Base-by-base conservation (phyloP, 1,284 basidiomycete genomes). In the Sphaerobolus stellatus region DNA sequence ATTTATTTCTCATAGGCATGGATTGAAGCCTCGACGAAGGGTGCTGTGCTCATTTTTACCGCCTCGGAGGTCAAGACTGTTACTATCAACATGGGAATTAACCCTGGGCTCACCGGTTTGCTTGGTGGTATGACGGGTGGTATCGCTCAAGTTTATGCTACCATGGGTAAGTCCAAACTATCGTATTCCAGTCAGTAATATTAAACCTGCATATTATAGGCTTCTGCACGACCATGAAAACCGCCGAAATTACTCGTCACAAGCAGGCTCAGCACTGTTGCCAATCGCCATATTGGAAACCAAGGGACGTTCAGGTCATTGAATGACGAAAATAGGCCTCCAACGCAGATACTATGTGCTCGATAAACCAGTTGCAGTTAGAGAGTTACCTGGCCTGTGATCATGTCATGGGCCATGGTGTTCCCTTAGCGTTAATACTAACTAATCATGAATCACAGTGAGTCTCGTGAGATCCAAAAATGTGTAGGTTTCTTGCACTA, bases 21-120 rank as follows among this genome's bases (percentile, higher is more conserved):
- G 97, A 98, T 99, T 67, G 97, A 99, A 72, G 97, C 96, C 1
- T 98, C 95, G 1, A 99, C 97, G 2, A 99, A 99, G 71, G 97
- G 97, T 50, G 97, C 82, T 51, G 97, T 99, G 34, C 81, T 99
- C 36, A 80, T 99, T 59, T 99, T 99, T 76, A 89, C 95, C 28
- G 94, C 95, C 24, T 89, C 94, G 3, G 97, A 98, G 72, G 90
- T 99, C 50, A 94, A 99, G 71, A 83, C 85, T 31, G 81, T 81
- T 48, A 76, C 78, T 33, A 76, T 83, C 36, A 62, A 66, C 7
- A 74, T 89, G 63, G 92, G 92, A 27, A 72, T 96, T 52, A 89
- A 80, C 62, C 87, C 93, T 28, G 94, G 88, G 22, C 78, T 80
- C 24, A 88, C 92, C 53, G 96, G 96, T 66, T 80, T 99, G 62